Conservation (phyloP, 2,329 filamentous ascomycete genomes). For the Cytospora chrysosperma region DNA sequence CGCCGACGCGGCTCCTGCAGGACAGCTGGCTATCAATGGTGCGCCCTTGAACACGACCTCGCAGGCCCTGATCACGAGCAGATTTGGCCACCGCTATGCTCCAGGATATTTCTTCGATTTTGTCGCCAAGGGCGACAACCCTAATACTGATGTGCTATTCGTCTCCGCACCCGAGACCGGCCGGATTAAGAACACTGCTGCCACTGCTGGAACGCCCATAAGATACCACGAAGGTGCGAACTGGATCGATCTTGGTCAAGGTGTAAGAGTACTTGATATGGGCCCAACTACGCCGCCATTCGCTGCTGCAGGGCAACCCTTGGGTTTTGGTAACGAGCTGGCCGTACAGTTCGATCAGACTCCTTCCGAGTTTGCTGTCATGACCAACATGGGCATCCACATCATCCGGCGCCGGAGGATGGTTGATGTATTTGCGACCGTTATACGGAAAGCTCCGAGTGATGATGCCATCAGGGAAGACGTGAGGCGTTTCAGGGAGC, state of each 20-base stretch:
- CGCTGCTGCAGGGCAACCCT: constrained; percentile 62
- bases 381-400: constrained; percentile 89
- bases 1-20: neutral
- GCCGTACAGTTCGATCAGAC: constrained; percentile 91
- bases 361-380: constrained; percentile 79
- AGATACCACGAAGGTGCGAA: constrained; percentile 76
- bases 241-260: constrained; percentile 69
- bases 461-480: constrained; percentile 81
- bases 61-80: constrained; percentile 48
- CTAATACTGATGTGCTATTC: constrained; percentile 69
- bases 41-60: constrained; percentile 50
- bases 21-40: constrained; percentile 36
- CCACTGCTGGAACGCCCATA: constrained; percentile 41
- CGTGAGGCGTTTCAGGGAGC: constrained; percentile 77
- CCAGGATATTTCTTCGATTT: constrained; percentile 93
- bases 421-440: constrained; percentile 87
- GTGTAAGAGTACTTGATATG: constrained; percentile 70
- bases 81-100: constrained; percentile 63
- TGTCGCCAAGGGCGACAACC: constrained; percentile 53
- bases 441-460: constrained; percentile 70
- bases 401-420: constrained; percentile 79
- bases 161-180: constrained; percentile 85
- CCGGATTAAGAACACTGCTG: constrained; percentile 65
- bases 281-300: constrained; percentile 74
- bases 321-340: constrained; percentile 91